Evolutionary conservation across 768 basidiomycete genomes (phyloP).

Genomic region (Kwoniella dendrophila): DNA sequence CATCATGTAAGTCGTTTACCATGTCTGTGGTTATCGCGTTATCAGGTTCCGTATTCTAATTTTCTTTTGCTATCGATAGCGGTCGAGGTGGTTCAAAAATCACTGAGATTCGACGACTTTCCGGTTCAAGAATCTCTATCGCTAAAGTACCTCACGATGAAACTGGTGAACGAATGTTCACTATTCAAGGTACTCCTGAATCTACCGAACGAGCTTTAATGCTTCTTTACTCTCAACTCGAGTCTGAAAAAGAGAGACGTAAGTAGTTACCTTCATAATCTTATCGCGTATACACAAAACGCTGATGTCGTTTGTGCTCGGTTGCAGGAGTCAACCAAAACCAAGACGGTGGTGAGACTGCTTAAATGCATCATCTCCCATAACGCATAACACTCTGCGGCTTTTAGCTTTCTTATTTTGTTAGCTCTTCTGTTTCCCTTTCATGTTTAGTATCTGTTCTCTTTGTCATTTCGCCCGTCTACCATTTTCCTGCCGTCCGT

Average conservation of each 20-base stretch:
- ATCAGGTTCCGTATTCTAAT: neutral
- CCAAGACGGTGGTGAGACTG: slow-evolving; percentile 23
- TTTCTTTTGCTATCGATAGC: slow-evolving; percentile 69
- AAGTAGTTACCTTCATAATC: slow-evolving; percentile 45
- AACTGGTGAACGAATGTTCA: slow-evolving; percentile 98
- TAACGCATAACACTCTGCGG: neutral
- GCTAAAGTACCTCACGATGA: slow-evolving; percentile 99
- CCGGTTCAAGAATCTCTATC: slow-evolving; percentile 96
- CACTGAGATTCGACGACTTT: slow-evolving; percentile 96
- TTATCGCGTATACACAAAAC: neutral
- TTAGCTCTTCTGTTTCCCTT: slow-evolving; percentile 8
- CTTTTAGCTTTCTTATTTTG: neutral
- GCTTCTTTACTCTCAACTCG: slow-evolving; percentile 80
- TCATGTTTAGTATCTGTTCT: slow-evolving; percentile 8
- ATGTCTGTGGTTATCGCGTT: neutral
- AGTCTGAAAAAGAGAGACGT: slow-evolving; percentile 75
- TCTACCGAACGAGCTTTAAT: slow-evolving; percentile 98
- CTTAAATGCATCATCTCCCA: slow-evolving; percentile 16
- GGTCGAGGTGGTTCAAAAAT: slow-evolving; percentile 97
- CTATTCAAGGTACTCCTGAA: slow-evolving; percentile 92
- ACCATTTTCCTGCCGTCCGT: slow-evolving; percentile 26
- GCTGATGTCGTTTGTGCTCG: slow-evolving; percentile 1
- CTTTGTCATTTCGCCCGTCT: slow-evolving; percentile 30
- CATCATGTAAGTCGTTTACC: slow-evolving; percentile 57
- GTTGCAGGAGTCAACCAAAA: slow-evolving; percentile 23